Evolutionary conservation across 768 basidiomycete genomes (phyloP).

Genomic region (Naganishia antarctica): DNA sequence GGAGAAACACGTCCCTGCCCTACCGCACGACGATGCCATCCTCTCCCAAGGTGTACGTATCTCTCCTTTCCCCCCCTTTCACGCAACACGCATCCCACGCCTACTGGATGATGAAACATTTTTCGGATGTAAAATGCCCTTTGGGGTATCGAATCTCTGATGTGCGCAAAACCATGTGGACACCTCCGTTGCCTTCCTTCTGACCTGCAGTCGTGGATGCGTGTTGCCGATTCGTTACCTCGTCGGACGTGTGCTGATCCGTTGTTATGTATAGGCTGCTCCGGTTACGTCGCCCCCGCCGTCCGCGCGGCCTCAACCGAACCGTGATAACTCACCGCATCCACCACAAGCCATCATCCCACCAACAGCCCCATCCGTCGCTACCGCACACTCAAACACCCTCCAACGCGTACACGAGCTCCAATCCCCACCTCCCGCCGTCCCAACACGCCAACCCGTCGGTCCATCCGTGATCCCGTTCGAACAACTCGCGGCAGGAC

Average conservation of each 20-base stretch:
- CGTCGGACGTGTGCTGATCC: not conserved
- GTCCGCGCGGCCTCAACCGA: not conserved
- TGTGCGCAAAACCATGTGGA: conserved; percentile 32
- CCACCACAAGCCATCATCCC: conserved; percentile 2
- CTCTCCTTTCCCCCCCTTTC: not conserved
- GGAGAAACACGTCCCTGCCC: not conserved
- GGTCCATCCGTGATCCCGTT: conserved; percentile 9
- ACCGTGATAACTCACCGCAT: not conserved
- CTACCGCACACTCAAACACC: conserved; percentile 3
- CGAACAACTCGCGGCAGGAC: conserved; percentile 10
- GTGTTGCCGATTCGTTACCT: not conserved
- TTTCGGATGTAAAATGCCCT: conserved; percentile 33
- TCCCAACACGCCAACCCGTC: not conserved
- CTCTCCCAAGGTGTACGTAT: conserved; percentile 9
- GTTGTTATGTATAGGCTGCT: not conserved
- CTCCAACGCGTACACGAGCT: conserved; percentile 10
- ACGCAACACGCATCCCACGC: not conserved
- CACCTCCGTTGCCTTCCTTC: conserved; percentile 34
- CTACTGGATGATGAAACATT: conserved; percentile 33
- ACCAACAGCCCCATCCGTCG: conserved; percentile 6
- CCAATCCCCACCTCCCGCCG: not conserved
- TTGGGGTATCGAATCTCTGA: conserved; percentile 24
- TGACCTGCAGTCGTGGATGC: conserved; percentile 10
- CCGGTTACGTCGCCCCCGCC: not conserved
- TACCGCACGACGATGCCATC: conserved; percentile 24